Evolutionary conservation across 1,139 yeast species (phyloP).

Genomic region (Magnusiomyces starmeri): DNA sequence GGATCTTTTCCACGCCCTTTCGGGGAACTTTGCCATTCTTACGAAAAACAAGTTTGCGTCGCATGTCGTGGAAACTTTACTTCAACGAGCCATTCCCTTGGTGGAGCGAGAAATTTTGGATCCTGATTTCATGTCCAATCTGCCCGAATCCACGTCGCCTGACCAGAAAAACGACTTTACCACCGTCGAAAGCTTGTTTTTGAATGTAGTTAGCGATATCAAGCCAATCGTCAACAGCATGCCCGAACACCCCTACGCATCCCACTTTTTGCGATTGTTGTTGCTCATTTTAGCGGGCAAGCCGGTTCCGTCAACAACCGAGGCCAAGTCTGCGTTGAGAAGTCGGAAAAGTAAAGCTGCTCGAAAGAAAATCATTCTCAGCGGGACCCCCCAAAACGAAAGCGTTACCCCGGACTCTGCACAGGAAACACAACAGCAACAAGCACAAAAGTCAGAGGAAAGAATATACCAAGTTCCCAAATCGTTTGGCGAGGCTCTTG

Average conservation of each 20-base stretch:
- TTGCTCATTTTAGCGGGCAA: constrained; percentile 70
- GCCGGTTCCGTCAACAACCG: constrained; percentile 68
- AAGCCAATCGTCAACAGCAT: constrained; percentile 51
- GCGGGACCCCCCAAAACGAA: constrained; percentile 40
- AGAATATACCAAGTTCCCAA: constrained; percentile 61
- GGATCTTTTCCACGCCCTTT: constrained; percentile 57
- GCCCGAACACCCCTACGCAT: constrained; percentile 73
- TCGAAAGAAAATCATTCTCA: constrained; percentile 84
- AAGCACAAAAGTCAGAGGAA: constrained; percentile 24
- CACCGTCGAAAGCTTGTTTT: constrained; percentile 49
- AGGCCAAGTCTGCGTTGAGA: constrained; percentile 60
- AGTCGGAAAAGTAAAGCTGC: constrained; percentile 86
- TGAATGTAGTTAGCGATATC: constrained; percentile 59
- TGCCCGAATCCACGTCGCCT: not conserved
- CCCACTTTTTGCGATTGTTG: constrained; percentile 74
- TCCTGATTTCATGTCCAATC: constrained; percentile 11
- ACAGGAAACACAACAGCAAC: not conserved
- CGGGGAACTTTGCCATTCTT: constrained; percentile 65
- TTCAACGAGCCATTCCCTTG: constrained; percentile 68
- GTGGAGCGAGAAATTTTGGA: constrained; percentile 61
- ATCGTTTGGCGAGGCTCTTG: constrained; percentile 49
- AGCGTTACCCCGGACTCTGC: constrained; percentile 46
- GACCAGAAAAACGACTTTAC: not conserved
- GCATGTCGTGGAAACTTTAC: constrained; percentile 82
- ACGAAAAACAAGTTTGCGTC: constrained; percentile 88